Conservation (phyloP, 352 stramenopile genomes). For the Phytophthora tubulina region DNA sequence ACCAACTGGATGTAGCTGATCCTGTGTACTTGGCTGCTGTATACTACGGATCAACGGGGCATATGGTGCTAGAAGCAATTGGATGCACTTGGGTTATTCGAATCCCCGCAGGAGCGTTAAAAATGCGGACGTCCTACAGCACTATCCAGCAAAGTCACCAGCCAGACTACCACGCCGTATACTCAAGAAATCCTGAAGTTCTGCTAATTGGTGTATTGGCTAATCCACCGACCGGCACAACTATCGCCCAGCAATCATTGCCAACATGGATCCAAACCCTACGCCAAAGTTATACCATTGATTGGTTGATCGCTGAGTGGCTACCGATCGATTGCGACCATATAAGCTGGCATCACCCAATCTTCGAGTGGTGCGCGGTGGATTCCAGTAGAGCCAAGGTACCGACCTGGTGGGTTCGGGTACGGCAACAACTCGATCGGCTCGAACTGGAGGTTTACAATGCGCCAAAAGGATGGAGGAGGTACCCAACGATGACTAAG, state of each 20-base stretch:
- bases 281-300: not conserved
- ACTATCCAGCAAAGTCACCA: not conserved
- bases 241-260: not conserved
- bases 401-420: not conserved
- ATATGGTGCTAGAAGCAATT: not conserved
- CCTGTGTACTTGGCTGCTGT: not conserved
- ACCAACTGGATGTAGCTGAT: not conserved
- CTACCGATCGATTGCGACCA: not conserved
- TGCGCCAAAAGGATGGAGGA: not conserved
- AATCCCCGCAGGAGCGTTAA: not conserved
- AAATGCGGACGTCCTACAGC: not conserved
- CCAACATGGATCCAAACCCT: not conserved
- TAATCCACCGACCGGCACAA: not conserved
- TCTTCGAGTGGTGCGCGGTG: not conserved
- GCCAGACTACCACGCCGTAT: not conserved
- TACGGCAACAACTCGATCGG: not conserved
- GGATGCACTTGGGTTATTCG: not conserved
- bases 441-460: not conserved
- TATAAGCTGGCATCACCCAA: not conserved
- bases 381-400: not conserved
- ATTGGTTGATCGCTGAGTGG: not conserved
- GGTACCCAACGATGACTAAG: conserved; percentile 1
- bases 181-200: not conserved
- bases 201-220: not conserved
- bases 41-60: not conserved